A percentile compares a stretch with the other conserved stretches of the same genome.
phyloP scores from a whole-genome alignment of 495 filamentous ascomycete genomes.

The Aspergillus nanangensis region DNA sequence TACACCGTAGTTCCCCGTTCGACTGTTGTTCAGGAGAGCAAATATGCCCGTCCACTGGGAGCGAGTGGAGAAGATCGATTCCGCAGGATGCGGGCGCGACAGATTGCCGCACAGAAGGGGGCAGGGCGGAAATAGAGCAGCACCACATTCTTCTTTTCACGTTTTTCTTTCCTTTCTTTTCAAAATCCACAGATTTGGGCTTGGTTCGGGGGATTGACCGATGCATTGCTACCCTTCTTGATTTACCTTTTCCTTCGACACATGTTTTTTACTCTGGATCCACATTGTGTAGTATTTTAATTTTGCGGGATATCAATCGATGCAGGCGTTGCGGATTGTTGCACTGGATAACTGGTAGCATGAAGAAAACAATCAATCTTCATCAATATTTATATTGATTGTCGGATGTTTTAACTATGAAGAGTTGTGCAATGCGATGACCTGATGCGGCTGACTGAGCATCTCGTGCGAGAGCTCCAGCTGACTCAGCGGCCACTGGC shows the following conservation, averaged over 20 bases:
- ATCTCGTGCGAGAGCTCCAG: neutral
- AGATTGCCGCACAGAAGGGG: constrained; percentile 50
- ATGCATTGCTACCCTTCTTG: neutral
- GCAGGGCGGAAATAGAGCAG: constrained; percentile 19
- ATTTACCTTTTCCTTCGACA: neutral
- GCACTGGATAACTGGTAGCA: too few species aligned
- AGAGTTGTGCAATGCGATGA: too few species aligned
- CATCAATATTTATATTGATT: too few species aligned
- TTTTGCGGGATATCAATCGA: too few species aligned
- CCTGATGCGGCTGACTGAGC: neutral
- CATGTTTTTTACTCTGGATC: neutral
- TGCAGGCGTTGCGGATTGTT: too few species aligned
- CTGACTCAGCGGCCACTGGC: neutral
- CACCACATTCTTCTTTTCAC: neutral
- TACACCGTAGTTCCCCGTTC: constrained; percentile 77
- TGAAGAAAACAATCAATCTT: too few species aligned
- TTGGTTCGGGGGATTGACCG: neutral
- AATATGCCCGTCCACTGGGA: constrained; percentile 61
- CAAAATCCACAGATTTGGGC: constrained; percentile 2
- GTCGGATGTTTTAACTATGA: too few species aligned
- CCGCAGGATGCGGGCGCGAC: constrained; percentile 72
- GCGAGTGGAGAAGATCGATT: constrained; percentile 75
- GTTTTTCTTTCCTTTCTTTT: constrained; percentile 8
- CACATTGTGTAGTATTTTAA: neutral
- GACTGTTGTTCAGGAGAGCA: constrained; percentile 45